phyloP scores from a whole-genome alignment of 495 filamentous ascomycete species.

The Haplographium delicatum region DNA sequence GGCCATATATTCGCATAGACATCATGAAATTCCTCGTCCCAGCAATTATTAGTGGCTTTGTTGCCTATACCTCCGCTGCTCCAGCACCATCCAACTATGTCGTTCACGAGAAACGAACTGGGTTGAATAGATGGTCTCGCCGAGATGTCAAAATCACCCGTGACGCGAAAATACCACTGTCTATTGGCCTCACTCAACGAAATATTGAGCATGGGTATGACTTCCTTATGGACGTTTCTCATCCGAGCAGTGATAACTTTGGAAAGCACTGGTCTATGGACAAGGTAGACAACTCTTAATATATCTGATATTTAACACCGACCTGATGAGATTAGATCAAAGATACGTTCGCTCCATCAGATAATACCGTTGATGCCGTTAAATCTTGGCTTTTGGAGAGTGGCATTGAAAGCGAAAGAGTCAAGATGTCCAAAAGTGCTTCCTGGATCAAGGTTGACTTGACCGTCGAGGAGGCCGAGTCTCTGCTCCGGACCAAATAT shows the following conservation, averaged over 20 bases:
- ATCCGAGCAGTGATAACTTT: conserved; percentile 12
- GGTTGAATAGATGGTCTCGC: background rate
- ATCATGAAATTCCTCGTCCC: conserved; percentile 9
- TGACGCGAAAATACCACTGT: conserved; percentile 34
- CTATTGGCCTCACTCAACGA: conserved; percentile 45
- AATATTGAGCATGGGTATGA: conserved; percentile 45
- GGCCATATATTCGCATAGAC: no score
- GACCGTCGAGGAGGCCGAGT: conserved; percentile 46
- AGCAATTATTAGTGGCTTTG: background rate
- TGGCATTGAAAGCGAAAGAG: background rate
- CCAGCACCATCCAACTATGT: conserved; percentile 13
- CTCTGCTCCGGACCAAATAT: conserved; percentile 53
- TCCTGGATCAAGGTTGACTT: conserved; percentile 35
- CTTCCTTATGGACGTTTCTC: conserved; percentile 42
- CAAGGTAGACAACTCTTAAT: conserved; percentile 21
- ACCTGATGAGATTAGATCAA: background rate
- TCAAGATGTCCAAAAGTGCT: background rate
- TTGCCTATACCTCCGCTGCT: background rate
- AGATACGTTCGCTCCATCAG: conserved; percentile 12
- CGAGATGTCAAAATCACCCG: conserved; percentile 1
- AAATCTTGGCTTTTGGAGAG: background rate
- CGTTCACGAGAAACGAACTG: conserved; percentile 9
- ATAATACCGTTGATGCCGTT: conserved; percentile 21
- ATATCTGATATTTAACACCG: background rate
- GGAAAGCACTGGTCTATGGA: conserved; percentile 12